Conservation (phyloP, 2,329 filamentous ascomycete genomes). For the Ceratocystis destructans region DNA sequence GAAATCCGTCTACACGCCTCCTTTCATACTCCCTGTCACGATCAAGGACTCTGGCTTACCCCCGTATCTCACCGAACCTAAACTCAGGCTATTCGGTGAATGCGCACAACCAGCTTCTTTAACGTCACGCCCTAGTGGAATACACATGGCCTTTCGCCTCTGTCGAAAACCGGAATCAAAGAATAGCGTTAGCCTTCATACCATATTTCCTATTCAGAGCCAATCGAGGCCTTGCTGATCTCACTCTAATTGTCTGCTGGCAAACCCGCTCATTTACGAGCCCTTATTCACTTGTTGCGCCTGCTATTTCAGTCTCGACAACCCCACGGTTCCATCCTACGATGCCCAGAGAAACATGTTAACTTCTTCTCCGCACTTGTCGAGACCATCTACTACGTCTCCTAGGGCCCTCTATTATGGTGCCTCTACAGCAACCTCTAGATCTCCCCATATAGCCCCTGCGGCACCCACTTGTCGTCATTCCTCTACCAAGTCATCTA, state of each 20-base stretch:
- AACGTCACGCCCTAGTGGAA: neutral
- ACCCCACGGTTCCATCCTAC: conserved; percentile 5
- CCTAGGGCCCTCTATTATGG: conserved; percentile 18
- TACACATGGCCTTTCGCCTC: neutral
- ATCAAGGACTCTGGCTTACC: neutral
- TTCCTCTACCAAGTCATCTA: conserved; percentile 16
- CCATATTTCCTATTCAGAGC: neutral
- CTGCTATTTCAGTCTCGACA: neutral
- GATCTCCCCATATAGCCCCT: conserved; percentile 14
- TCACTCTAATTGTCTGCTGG: neutral
- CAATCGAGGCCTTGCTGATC: neutral
- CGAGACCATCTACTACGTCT: conserved; percentile 16
- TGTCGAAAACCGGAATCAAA: neutral
- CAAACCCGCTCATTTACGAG: neutral
- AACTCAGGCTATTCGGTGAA: neutral
- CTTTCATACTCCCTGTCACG: neutral
- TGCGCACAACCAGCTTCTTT: neutral
- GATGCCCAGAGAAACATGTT: conserved; percentile 18
- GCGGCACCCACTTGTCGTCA: conserved; percentile 8
- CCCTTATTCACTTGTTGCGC: neutral
- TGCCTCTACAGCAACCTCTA: conserved; percentile 13
- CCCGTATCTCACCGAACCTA: neutral
- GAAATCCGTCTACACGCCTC: neutral
- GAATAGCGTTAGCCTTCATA: neutral
- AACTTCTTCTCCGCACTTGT: conserved; percentile 19